phyloP scores from a whole-genome alignment of 768 basidiomycete species.

The Podaxis sp. region DNA sequence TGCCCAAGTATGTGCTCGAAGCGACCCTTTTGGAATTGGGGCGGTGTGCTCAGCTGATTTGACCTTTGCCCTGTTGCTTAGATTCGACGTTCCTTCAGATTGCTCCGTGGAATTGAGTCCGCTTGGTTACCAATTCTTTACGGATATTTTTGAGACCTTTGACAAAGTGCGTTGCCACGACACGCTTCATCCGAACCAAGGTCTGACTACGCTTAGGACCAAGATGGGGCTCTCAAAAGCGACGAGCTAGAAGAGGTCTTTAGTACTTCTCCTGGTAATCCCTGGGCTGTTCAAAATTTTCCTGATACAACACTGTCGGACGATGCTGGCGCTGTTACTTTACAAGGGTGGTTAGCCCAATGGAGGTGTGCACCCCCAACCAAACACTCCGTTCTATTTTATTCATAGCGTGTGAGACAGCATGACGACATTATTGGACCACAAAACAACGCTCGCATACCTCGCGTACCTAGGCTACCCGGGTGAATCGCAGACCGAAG shows the following conservation, averaged over 20 bases:
- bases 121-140: conserved; percentile 95
- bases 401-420: conserved; percentile 37
- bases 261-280: conserved; percentile 93
- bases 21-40: conserved; percentile 15
- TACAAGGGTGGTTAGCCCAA: conserved; percentile 97
- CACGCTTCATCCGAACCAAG: not conserved
- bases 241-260: conserved; percentile 86
- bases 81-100: conserved; percentile 91
- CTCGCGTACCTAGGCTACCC: conserved; percentile 95
- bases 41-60: not conserved
- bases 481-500: conserved; percentile 73
- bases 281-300: conserved; percentile 92
- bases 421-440: conserved; percentile 96
- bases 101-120: conserved; percentile 95
- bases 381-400: not conserved
- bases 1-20: conserved; percentile 69
- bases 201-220: conserved; percentile 55
- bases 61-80: conserved; percentile 28
- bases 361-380: conserved; percentile 71
- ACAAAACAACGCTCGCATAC: conserved; percentile 88
- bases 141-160: conserved; percentile 92
- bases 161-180: conserved; percentile 64
- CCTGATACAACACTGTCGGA: conserved; percentile 88
- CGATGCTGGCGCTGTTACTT: conserved; percentile 86
- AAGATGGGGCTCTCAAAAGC: conserved; percentile 88